phyloP scores from a whole-genome alignment of 768 basidiomycete genomes.

The Lepiota brunneoincarnata region DNA sequence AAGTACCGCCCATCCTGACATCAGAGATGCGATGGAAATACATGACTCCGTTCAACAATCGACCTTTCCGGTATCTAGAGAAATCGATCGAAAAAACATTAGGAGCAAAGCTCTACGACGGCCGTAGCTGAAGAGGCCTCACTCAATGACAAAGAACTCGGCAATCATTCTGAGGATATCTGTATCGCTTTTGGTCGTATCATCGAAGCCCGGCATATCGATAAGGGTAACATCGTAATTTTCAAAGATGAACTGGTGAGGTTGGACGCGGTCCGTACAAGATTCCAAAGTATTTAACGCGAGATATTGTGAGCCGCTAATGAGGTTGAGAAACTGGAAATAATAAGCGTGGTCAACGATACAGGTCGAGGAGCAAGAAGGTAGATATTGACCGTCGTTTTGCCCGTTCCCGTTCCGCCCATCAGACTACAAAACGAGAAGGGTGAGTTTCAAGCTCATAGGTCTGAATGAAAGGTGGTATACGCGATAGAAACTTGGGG shows the following conservation, averaged over 20 bases:
- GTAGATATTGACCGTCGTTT: constrained; percentile 27
- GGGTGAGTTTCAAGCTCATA: no score
- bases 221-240: constrained; percentile 41
- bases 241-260: constrained; percentile 38
- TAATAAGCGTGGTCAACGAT: not conserved
- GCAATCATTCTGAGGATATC: constrained; percentile 51
- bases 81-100: no score
- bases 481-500: no score
- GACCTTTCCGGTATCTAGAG: not conserved
- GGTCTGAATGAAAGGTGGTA: no score
- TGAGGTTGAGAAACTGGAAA: constrained; percentile 49
- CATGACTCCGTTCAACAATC: constrained; percentile 35
- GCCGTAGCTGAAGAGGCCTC: constrained; percentile 3
- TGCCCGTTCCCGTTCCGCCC: constrained; percentile 37
- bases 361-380: not conserved
- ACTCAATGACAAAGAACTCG: constrained; percentile 32
- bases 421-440: constrained; percentile 24
- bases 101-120: no score
- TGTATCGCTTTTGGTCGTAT: constrained; percentile 44
- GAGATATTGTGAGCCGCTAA: constrained; percentile 45
- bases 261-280: constrained; percentile 46
- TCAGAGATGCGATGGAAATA: constrained; percentile 43
- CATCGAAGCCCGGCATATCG: constrained; percentile 62
- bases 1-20: constrained; percentile 34
- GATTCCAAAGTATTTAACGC: constrained; percentile 46